Conservation (phyloP, 306 rosid species). For the Inga oerstediana region DNA sequence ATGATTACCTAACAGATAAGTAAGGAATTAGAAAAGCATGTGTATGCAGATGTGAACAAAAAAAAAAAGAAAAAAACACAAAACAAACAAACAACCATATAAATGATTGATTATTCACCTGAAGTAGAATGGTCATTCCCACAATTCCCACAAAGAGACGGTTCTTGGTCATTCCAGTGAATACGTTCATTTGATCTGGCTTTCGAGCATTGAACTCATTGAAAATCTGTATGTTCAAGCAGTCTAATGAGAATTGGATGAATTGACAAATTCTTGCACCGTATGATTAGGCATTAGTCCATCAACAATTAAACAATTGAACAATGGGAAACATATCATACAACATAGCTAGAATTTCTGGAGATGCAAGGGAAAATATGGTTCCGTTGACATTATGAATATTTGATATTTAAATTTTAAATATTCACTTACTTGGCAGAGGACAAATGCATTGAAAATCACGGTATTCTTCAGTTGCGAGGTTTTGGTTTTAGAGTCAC, state of each 20-base stretch:
- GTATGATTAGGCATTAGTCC: background rate
- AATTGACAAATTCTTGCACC: background rate
- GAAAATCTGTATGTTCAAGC: slow-evolving; percentile 61
- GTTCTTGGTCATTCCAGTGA: slow-evolving; percentile 81
- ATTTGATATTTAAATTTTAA: slow-evolving; percentile 14
- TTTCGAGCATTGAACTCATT: slow-evolving; percentile 96
- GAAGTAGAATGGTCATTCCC: slow-evolving; percentile 71
- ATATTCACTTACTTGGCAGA: slow-evolving; percentile 76
- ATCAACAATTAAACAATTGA: background rate
- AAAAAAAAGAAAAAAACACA: background rate
- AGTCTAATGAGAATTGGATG: slow-evolving; percentile 17
- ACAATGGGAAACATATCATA: background rate
- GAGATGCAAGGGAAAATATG: background rate
- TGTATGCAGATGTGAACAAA: slow-evolving; percentile 16
- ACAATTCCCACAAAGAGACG: slow-evolving; percentile 75
- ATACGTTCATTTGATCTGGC: slow-evolving; percentile 86
- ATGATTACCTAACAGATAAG: slow-evolving; percentile 64
- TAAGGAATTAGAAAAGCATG: background rate
- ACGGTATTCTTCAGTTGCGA: slow-evolving; percentile 69
- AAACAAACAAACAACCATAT: background rate
- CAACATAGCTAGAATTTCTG: background rate
- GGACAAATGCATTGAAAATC: slow-evolving; percentile 89
- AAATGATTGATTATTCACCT: slow-evolving; percentile 49
- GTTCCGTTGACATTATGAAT: slow-evolving; percentile 21
- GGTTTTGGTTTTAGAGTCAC: slow-evolving; percentile 25